Percentiles rank a stretch among this genome's conserved stretches.
These are phyloP conservation scores for Aurantiochytrium sp. DNA, from an alignment of 108 stramenopile species.

Conservation along the genomic window DNA sequence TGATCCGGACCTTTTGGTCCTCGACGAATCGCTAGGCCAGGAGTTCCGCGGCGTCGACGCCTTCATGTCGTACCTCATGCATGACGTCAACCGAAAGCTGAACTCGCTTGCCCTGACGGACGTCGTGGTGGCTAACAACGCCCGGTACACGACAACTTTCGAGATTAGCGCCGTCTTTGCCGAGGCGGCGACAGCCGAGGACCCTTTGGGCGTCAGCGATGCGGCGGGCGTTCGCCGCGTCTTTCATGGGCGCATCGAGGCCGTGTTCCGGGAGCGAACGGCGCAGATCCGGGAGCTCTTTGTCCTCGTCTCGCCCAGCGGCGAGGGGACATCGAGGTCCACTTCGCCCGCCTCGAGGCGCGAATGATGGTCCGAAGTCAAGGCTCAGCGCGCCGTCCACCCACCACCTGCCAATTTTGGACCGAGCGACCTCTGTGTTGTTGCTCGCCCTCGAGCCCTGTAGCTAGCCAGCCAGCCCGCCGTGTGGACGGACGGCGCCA, in stretches of 20 bases:
- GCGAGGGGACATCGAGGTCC: too few relatives aligned
- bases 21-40: not conserved
- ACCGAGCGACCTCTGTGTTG: too few relatives aligned
- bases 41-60: not conserved
- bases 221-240: not conserved
- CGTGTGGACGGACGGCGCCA: too few relatives aligned
- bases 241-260: not conserved
- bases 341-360: too few relatives aligned
- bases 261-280: not conserved
- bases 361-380: too few relatives aligned
- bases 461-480: too few relatives aligned
- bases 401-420: too few relatives aligned
- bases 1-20: not conserved
- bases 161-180: not conserved
- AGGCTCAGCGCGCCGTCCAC: too few relatives aligned
- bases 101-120: not conserved
- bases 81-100: not conserved
- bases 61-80: not conserved
- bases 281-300: not conserved
- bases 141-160: not conserved
- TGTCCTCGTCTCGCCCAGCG: not conserved
- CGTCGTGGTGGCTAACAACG: not conserved
- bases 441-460: too few relatives aligned
- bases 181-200: not conserved
- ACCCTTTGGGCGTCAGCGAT: too few relatives aligned